These are phyloP conservation scores for Leptographium procerum DNA, from an alignment of 2,329 filamentous ascomycete species.

Conservation along the genomic window DNA sequence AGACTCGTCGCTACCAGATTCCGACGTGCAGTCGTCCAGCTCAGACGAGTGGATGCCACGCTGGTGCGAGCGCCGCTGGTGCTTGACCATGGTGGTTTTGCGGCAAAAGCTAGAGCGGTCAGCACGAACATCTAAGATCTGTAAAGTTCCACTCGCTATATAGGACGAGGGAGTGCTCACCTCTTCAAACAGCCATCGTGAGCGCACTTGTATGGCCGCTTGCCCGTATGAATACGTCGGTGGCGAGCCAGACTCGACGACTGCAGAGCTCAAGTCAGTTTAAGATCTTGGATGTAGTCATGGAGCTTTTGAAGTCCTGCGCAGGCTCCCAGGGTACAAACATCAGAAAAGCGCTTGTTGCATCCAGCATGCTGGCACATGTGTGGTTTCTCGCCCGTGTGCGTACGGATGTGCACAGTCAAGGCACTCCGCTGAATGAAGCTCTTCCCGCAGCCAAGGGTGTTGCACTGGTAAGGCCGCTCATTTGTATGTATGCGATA, in stretches of 20 bases:
- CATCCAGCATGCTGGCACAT: slow-evolving; percentile 55
- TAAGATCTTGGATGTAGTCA: background rate
- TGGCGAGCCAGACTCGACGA: slow-evolving; percentile 56
- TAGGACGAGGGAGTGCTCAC: slow-evolving; percentile 22
- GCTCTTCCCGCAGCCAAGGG: slow-evolving; percentile 52
- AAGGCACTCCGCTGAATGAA: slow-evolving; percentile 62
- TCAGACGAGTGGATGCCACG: slow-evolving; percentile 45
- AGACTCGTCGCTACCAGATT: slow-evolving; percentile 46
- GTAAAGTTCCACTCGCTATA: too few species aligned
- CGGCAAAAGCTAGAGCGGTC: slow-evolving; percentile 47
- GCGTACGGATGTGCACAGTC: slow-evolving; percentile 59
- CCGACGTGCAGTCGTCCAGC: slow-evolving; percentile 42
- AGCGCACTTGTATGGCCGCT: slow-evolving; percentile 52
- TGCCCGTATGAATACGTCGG: slow-evolving; percentile 54
- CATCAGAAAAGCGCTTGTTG: slow-evolving; percentile 59
- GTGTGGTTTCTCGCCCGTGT: slow-evolving; percentile 76
- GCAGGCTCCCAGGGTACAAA: slow-evolving; percentile 25
- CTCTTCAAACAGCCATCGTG: slow-evolving; percentile 53
- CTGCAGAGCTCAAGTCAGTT: slow-evolving; percentile 28
- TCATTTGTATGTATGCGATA: slow-evolving; percentile 64
- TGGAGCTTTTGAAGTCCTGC: too few species aligned
- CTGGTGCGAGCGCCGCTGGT: slow-evolving; percentile 51
- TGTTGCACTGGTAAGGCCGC: slow-evolving; percentile 51
- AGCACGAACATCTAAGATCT: too few species aligned
- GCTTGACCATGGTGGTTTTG: slow-evolving; percentile 62